phyloP scores from a whole-genome alignment of 2,329 filamentous ascomycete species.

The Claviceps cyperi region DNA sequence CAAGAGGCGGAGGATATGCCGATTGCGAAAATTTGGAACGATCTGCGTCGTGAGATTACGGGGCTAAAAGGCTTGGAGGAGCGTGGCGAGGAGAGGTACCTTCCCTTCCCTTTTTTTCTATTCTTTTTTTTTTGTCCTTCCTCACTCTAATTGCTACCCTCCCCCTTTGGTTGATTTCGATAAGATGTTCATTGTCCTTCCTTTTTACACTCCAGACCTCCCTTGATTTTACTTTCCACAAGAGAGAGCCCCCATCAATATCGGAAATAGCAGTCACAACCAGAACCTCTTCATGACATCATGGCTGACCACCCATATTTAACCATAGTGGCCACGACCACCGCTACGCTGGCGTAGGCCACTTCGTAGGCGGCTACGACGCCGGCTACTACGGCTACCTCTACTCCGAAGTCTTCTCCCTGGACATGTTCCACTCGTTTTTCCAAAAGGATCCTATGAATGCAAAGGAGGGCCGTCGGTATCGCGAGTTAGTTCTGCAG shows the following conservation, averaged over 20 bases:
- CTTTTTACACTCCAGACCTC: too few species aligned
- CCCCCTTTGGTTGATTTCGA: too few species aligned
- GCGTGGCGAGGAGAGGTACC: conserved; percentile 40
- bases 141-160: not conserved
- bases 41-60: conserved; percentile 54
- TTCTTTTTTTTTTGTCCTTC: not conserved
- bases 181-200: too few species aligned
- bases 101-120: conserved; percentile 3
- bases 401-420: conserved; percentile 64
- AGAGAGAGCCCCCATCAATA: too few species aligned
- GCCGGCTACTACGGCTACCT: conserved; percentile 70
- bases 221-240: too few species aligned
- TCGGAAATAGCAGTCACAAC: too few species aligned
- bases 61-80: conserved; percentile 62
- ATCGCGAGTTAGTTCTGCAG: conserved; percentile 66
- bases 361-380: conserved; percentile 73
- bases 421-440: conserved; percentile 73
- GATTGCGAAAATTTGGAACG: conserved; percentile 54
- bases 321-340: conserved; percentile 47
- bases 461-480: conserved; percentile 55
- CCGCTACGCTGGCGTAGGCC: conserved; percentile 67
- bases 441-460: conserved; percentile 73
- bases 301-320: too few species aligned
- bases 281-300: too few species aligned
- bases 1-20: conserved; percentile 53